Evolutionary conservation across 176 grass and related monocot species (phyloP).

Genomic region (Rhynchospora breviuscula): DNA sequence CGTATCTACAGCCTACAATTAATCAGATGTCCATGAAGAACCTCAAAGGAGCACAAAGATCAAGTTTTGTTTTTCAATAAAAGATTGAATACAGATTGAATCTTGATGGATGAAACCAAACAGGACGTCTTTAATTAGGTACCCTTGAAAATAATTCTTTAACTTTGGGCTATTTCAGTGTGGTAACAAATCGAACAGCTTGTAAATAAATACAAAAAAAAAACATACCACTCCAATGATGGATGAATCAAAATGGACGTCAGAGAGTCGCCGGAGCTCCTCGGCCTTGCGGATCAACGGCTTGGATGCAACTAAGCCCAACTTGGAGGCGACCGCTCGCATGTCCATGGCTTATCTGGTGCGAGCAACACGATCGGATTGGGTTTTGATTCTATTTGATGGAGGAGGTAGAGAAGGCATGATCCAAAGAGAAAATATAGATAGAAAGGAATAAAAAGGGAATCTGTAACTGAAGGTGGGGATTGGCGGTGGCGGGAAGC

Average conservation of each 20-base stretch:
- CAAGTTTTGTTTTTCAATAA: neutral
- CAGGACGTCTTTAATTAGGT: neutral
- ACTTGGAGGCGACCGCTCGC: constrained; percentile 54
- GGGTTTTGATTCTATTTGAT: neutral
- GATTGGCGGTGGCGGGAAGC: constrained; percentile 3
- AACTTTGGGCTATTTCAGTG: neutral
- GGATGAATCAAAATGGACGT: constrained; percentile 80
- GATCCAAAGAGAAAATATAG: neutral
- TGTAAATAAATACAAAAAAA: neutral
- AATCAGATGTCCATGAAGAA: neutral
- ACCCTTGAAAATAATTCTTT: neutral
- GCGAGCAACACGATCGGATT: neutral
- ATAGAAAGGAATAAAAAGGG: neutral
- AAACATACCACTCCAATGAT: constrained; percentile 59
- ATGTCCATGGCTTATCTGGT: constrained; percentile 58
- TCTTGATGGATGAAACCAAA: neutral
- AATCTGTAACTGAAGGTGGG: constrained; percentile 7
- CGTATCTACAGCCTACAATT: neutral
- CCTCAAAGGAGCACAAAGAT: neutral
- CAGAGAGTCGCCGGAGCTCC: constrained; percentile 83
- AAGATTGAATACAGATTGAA: constrained; percentile 5
- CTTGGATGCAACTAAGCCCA: constrained; percentile 54
- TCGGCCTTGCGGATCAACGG: constrained; percentile 70
- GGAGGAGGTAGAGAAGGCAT: neutral
- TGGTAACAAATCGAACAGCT: neutral